Base-by-base conservation (phyloP, 495 filamentous ascomycete species). In the Copromyces sp. region DNA sequence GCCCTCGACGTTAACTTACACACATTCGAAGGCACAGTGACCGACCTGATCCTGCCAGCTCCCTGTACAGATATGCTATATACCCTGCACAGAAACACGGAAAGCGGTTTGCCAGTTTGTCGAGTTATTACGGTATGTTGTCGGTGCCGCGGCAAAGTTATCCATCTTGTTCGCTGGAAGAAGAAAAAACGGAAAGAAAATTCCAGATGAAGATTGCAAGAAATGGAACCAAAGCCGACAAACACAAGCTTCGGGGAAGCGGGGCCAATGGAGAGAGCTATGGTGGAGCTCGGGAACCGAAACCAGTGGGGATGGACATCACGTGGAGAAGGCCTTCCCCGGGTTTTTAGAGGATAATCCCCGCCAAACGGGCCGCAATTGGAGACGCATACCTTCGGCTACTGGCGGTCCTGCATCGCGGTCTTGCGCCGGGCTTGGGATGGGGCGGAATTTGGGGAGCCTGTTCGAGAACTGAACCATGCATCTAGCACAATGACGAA, bases 371-470 rank as follows among this genome's bases (percentile, higher is more conserved):
- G 47, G 39, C 39, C 47, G 53, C 44, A 20, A 40, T 24, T 42
- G 65, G 24, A 68, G 68, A 38, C 73, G 73, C 73, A 44, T 74
- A 74, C 9, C 4, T 32, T 35, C 73, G 73, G 73, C 73, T 74
- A 74, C 17, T 53, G 44, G 61, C 73, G 73, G 73, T 47, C 70
- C 45, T 37, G 53, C 29, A 61, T 9, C 29, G 53, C 53, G 53
- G 53, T 65, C 53, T 35, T 35, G 14, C 14, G 35, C 29, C 24
- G 24, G 24, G 24, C 24, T 24, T 24, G 24, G 24, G 24, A 24
- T 24, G 24, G 53, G 53, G 73, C 75, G 75, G 75, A 76, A 76
- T 76, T 65, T 72, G 68, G 68, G 20, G 70, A 39, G 35, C 24
- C 24, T 24, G 24, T 40, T 69, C 59, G 53, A 47, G 37, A 38